A percentile compares a stretch with the other conserved stretches of the same genome.
Evolutionary conservation across 495 filamentous ascomycete species (phyloP).

Genomic region (Geoglossum glabrum): DNA sequence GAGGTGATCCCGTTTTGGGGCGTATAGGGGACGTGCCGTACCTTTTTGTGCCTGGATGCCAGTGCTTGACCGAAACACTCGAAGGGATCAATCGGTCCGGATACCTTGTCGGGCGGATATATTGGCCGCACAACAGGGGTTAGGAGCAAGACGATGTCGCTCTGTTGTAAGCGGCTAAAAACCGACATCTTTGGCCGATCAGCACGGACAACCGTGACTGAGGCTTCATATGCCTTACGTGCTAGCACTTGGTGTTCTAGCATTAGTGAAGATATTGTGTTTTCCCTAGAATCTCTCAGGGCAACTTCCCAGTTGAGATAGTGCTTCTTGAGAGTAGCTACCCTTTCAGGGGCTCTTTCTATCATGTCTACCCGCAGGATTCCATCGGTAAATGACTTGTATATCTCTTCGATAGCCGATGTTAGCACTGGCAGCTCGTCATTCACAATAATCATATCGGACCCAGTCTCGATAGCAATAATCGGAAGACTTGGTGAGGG

Average conservation of each 20-base stretch:
- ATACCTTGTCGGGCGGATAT: slow-evolving; percentile 13
- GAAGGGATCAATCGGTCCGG: slow-evolving; percentile 30
- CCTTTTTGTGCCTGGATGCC: slow-evolving; percentile 29
- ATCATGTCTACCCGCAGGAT: slow-evolving; percentile 11
- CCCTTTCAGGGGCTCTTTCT: slow-evolving; percentile 12
- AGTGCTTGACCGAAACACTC: slow-evolving; percentile 36
- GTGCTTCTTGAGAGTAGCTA: slow-evolving; percentile 13
- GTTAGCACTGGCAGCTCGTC: slow-evolving; percentile 10
- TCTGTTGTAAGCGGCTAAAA: background rate
- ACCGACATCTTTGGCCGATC: slow-evolving; percentile 5
- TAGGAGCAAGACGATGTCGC: slow-evolving; percentile 35
- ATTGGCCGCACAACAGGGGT: slow-evolving; percentile 34
- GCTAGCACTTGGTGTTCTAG: slow-evolving; percentile 13
- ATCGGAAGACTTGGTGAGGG: slow-evolving; percentile 11
- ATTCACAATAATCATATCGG: slow-evolving; percentile 16
- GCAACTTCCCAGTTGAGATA: slow-evolving; percentile 18
- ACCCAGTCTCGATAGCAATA: slow-evolving; percentile 14
- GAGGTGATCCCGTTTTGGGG: slow-evolving; percentile 32
- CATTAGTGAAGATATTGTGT: slow-evolving; percentile 10
- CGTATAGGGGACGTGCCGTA: slow-evolving; percentile 41
- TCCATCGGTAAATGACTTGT: slow-evolving; percentile 11
- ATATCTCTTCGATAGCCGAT: slow-evolving; percentile 14
- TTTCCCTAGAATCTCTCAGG: slow-evolving; percentile 12
- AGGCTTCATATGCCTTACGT: slow-evolving; percentile 14
- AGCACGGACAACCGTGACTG: slow-evolving; percentile 17